These are phyloP conservation scores for Hanseniaspora jakobsenii DNA, from an alignment of 805 yeast species.

Conservation along the genomic window DNA sequence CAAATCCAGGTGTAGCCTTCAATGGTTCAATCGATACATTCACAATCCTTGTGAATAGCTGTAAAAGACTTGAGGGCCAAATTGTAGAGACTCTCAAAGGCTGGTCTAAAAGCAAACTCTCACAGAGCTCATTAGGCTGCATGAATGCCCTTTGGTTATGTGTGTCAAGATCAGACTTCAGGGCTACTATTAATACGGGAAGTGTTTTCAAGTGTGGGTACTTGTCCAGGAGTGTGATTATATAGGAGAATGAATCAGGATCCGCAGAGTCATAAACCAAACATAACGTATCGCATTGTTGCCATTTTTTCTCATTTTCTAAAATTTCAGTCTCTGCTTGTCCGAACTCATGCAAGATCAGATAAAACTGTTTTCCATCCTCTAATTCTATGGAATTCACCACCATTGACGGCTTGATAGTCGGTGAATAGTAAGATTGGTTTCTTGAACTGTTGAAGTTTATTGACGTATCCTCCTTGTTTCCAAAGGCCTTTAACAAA, in stretches of 20 bases:
- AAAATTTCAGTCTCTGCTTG: slow-evolving; percentile 73
- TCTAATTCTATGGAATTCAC: slow-evolving; percentile 86
- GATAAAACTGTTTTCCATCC: slow-evolving; percentile 91
- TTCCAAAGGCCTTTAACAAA: slow-evolving; percentile 66
- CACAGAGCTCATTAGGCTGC: slow-evolving; percentile 80
- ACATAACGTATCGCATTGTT: slow-evolving; percentile 85
- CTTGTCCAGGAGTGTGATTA: slow-evolving; percentile 54
- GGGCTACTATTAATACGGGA: slow-evolving; percentile 80
- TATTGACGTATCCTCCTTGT: slow-evolving; percentile 30
- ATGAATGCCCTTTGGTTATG: slow-evolving; percentile 80
- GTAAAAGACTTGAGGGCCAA: slow-evolving; percentile 80
- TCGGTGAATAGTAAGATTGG: slow-evolving; percentile 47
- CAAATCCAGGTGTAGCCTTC: slow-evolving; percentile 63
- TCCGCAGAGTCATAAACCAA: slow-evolving; percentile 87
- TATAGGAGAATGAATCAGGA: slow-evolving; percentile 81
- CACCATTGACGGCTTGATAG: slow-evolving; percentile 66
- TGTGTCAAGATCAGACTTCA: slow-evolving; percentile 89
- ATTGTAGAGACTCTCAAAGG: slow-evolving; percentile 84
- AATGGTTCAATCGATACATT: slow-evolving; percentile 78
- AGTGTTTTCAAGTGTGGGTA: slow-evolving; percentile 49
- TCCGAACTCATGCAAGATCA: slow-evolving; percentile 82
- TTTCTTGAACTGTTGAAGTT: slow-evolving; percentile 29
- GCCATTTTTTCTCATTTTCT: slow-evolving; percentile 54
- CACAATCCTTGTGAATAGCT: slow-evolving; percentile 72
- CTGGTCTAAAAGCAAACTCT: slow-evolving; percentile 52